Evolutionary conservation across 352 stramenopile genomes (phyloP).

Genomic region (Globisporangium recalcitrans): DNA sequence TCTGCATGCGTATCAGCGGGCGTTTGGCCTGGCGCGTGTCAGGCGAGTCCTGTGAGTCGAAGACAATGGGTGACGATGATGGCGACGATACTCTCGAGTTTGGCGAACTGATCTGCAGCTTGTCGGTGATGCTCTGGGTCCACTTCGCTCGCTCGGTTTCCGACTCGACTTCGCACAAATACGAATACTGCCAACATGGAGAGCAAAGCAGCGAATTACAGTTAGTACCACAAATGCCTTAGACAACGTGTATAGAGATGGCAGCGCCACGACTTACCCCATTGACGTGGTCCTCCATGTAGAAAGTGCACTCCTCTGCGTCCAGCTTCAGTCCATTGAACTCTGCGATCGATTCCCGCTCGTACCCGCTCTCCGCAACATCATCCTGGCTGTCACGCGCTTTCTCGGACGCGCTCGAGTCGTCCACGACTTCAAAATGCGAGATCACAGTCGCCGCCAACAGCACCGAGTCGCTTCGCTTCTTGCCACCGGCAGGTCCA

Average conservation of each 20-base stretch:
- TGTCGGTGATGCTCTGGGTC: conserved; percentile 3
- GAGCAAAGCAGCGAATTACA: background rate
- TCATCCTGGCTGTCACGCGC: conserved; percentile 15
- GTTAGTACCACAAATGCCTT: background rate
- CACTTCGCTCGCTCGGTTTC: conserved; percentile 12
- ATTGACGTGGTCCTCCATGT: conserved; percentile 35
- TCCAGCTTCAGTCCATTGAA: conserved; percentile 25
- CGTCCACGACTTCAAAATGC: conserved; percentile 38
- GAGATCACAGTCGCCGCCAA: conserved; percentile 32
- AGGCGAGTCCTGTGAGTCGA: conserved; percentile 12
- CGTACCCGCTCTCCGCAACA: background rate
- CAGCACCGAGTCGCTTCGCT: conserved; percentile 19
- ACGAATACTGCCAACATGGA: conserved; percentile 12
- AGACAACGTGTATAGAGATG: background rate
- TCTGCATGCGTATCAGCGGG: conserved; percentile 32
- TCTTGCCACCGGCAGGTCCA: background rate
- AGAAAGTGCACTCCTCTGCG: conserved; percentile 34
- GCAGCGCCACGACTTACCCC: conserved; percentile 8
- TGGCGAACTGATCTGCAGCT: background rate
- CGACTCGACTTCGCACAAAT: conserved; percentile 19
- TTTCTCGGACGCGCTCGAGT: conserved; percentile 16
- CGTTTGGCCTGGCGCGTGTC: conserved; percentile 21
- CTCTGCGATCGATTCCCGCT: conserved; percentile 13
- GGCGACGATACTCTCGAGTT: background rate
- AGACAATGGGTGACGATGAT: background rate